Conservation (phyloP, 2,329 filamentous ascomycete genomes). For the Bipolaris cookei region DNA sequence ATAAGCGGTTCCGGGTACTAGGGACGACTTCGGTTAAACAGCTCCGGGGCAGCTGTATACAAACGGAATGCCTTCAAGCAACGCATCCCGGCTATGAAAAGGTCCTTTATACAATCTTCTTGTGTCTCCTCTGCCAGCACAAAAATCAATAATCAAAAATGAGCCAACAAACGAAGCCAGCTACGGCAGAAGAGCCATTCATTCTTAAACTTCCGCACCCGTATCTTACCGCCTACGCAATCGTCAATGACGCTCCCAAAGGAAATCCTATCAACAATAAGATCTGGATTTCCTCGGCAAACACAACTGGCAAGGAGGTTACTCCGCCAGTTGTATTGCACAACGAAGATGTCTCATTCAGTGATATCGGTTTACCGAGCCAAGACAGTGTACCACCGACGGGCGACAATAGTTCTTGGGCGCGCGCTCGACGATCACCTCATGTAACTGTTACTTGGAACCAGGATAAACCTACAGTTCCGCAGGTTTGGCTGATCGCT, state of each 20-base stretch:
- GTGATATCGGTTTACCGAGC: slow-evolving; percentile 35
- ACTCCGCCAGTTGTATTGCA: slow-evolving; percentile 37
- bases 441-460: slow-evolving; percentile 53
- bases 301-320: slow-evolving; percentile 27
- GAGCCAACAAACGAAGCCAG: slow-evolving; percentile 27
- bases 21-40: slow-evolving; percentile 37
- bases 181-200: slow-evolving; percentile 27
- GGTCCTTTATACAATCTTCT: slow-evolving; percentile 11
- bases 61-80: slow-evolving; percentile 17
- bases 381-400: slow-evolving; percentile 33
- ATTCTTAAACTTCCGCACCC: slow-evolving; percentile 48
- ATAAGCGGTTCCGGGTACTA: slow-evolving; percentile 16
- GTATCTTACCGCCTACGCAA: slow-evolving; percentile 45
- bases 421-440: slow-evolving; percentile 54
- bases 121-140: neutral
- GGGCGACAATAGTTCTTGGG: slow-evolving; percentile 52
- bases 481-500: slow-evolving; percentile 56
- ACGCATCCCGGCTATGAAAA: slow-evolving; percentile 14
- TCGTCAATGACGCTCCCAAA: slow-evolving; percentile 33
- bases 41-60: slow-evolving; percentile 8
- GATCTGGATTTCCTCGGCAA: slow-evolving; percentile 29
- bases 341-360: slow-evolving; percentile 38
- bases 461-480: slow-evolving; percentile 50
- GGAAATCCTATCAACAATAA: slow-evolving; percentile 29
- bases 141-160: slow-evolving; percentile 20